Conservation (phyloP, 768 basidiomycete genomes). For the Phlebiopsis flavidoalba region DNA sequence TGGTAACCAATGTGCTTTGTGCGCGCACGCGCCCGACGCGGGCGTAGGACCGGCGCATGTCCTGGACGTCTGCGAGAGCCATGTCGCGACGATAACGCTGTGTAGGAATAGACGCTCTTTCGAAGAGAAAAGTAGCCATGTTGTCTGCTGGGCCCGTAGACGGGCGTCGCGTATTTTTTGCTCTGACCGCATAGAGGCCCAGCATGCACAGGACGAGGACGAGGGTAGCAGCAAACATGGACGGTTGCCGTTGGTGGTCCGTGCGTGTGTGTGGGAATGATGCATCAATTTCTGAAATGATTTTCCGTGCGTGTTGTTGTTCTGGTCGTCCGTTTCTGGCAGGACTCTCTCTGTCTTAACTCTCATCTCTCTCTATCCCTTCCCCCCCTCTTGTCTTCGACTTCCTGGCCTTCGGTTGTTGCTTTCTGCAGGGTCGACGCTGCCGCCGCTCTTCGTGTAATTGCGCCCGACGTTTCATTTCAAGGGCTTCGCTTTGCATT, state of each 20-base stretch:
- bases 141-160: slow-evolving; percentile 9
- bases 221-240: slow-evolving; percentile 14
- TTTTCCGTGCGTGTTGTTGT: slow-evolving; percentile 2
- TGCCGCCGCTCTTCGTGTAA: slow-evolving; percentile 7
- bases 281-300: slow-evolving; percentile 1
- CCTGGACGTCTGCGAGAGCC: slow-evolving; percentile 34
- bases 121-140: slow-evolving; percentile 38
- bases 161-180: slow-evolving; percentile 12
- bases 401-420: slow-evolving; percentile 7
- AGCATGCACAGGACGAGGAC: slow-evolving; percentile 16
- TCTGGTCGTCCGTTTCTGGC: neutral
- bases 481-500: slow-evolving; percentile 12
- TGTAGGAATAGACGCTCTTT: slow-evolving; percentile 40
- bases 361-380: slow-evolving; percentile 6
- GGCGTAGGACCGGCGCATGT: slow-evolving; percentile 39
- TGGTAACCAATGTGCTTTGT: slow-evolving; percentile 45
- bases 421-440: slow-evolving; percentile 11
- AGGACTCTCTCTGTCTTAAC: slow-evolving; percentile 8
- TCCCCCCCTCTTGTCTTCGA: slow-evolving; percentile 6
- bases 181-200: slow-evolving; percentile 1
- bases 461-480: slow-evolving; percentile 8
- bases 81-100: slow-evolving; percentile 38
- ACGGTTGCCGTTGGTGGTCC: neutral
- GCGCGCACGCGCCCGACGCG: slow-evolving; percentile 39
- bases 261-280: neutral